These are phyloP conservation scores for Chenopodium berlandieri DNA, from an alignment of 148 eudicot species.

Conservation along the genomic window DNA sequence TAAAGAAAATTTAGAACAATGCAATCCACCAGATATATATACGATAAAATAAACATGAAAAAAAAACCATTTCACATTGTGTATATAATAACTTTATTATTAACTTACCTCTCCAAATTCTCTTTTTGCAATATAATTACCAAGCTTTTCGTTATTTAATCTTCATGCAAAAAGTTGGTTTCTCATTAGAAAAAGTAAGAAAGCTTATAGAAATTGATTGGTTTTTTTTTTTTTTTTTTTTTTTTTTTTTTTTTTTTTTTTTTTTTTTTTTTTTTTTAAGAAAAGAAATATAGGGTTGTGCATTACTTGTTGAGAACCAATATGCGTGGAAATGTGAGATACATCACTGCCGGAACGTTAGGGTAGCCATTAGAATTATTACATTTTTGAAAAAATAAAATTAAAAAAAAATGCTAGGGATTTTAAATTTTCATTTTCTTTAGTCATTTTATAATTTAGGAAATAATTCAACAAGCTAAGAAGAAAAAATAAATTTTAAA, in stretches of 20 bases:
- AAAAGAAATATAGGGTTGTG: neutral
- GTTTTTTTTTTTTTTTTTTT: too few species aligned
- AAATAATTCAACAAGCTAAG: too few species aligned
- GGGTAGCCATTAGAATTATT: neutral
- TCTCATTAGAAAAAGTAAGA: neutral
- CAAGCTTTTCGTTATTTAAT: neutral
- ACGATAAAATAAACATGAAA: too few species aligned
- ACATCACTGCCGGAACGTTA: neutral
- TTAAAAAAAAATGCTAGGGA: too few species aligned
- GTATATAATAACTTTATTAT: neutral
- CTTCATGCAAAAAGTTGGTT: neutral
- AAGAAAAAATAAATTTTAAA: too few species aligned
- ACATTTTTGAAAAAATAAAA: too few species aligned
- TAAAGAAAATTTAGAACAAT: too few species aligned
- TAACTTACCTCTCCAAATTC: neutral
- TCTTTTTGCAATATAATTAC: neutral
- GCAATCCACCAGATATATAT: too few species aligned
- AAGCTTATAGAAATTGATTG: neutral
- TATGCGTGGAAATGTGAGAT: constrained; percentile 13
- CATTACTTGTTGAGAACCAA: constrained; percentile 1
- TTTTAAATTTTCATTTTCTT: too few species aligned
- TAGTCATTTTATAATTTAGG: too few species aligned
- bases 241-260: too few species aligned
- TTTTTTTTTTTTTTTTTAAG: too few species aligned
- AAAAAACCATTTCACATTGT: neutral